Base-by-base conservation (phyloP, 2,329 filamentous ascomycete genomes). In the Teratosphaeria nubilosa region DNA sequence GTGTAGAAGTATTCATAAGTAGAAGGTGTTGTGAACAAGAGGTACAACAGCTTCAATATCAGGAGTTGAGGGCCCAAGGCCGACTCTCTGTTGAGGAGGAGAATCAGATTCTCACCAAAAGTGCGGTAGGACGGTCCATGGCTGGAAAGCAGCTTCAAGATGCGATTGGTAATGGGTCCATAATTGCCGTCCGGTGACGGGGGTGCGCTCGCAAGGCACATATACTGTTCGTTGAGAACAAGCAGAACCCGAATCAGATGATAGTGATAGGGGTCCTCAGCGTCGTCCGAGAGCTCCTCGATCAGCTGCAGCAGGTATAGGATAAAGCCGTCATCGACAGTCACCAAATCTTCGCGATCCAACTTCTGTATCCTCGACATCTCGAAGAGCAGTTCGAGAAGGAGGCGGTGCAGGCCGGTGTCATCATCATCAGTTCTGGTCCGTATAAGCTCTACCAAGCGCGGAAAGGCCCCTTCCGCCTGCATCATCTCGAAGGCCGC, bases 1-100 rank as follows among this genome's bases (percentile, higher is more conserved):
- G 91, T 96, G 74, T 97, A 99, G 70, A 99, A 99, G 74, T 97
- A 99, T 75, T 99, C 94, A 72, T 94, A 90, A 0, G 94, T 99
- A 16, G 87, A 83, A 58, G 85, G 85, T 10, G 90, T 97, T 4
- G 91, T 96, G 74, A 99, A 99, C 10, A 99, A 81, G 37, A 99
- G 83, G 74, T 97, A 99, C 30, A 99, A 79, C 4, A 96, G 83
- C 74, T 99, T 99, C 50, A 99, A 80, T 60, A 97, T 97, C n/a
- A 99, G 82, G 27, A 99, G 81, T 73, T 99, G 95, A 41, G 96
- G 82, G 1, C 91, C 92, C 0, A 94, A 95, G 73, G 97, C 91
- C 10, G 88, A 82, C 77, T 97, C 94, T 66, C 94, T 86, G 71
- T 99, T 99, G 45, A 99, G 80, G 1, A 99, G 82, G 5, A 99